Conservation (phyloP, 208 protist genomes). For the Acanthamoeba royreba region DNA sequence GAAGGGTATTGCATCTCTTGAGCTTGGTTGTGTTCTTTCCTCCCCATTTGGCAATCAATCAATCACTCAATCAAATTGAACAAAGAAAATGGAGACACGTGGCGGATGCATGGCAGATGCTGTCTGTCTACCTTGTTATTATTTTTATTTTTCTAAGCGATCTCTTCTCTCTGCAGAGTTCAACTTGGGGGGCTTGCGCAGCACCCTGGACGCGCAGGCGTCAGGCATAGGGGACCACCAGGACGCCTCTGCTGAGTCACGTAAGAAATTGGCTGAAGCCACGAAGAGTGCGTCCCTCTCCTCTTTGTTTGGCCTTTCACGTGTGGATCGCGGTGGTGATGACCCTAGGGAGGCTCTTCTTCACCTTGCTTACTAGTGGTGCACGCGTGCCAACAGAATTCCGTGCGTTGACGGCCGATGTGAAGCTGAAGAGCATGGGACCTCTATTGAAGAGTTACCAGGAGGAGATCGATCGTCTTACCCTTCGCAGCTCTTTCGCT, state of each 20-base stretch:
- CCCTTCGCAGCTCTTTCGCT: conserved; percentile 57
- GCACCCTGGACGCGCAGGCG: not conserved
- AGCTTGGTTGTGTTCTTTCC: no score
- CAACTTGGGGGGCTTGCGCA: not conserved
- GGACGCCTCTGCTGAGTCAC: not conserved
- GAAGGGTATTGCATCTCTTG: no score
- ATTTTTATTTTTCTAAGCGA: no score
- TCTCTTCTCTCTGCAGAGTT: no score
- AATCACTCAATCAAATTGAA: no score
- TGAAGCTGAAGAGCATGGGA: conserved; percentile 53
- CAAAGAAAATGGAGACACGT: no score
- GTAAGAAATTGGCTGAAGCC: not conserved
- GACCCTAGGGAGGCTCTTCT: no score
- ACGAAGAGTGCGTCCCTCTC: not conserved
- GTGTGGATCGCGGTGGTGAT: not conserved
- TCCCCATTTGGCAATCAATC: no score
- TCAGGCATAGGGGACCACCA: not conserved
- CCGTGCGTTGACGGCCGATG: conserved; percentile 45
- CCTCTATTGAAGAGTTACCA: conserved; percentile 63
- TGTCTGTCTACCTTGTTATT: no score
- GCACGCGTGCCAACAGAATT: conserved; percentile 48
- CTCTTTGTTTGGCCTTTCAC: not conserved
- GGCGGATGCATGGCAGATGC: no score
- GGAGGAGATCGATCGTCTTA: conserved; percentile 64
- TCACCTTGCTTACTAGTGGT: no score